Evolutionary conservation across 331 rosid species (phyloP), one percentile per base, ranked within the genome.

Genomic region (Arachis monticola): DNA sequence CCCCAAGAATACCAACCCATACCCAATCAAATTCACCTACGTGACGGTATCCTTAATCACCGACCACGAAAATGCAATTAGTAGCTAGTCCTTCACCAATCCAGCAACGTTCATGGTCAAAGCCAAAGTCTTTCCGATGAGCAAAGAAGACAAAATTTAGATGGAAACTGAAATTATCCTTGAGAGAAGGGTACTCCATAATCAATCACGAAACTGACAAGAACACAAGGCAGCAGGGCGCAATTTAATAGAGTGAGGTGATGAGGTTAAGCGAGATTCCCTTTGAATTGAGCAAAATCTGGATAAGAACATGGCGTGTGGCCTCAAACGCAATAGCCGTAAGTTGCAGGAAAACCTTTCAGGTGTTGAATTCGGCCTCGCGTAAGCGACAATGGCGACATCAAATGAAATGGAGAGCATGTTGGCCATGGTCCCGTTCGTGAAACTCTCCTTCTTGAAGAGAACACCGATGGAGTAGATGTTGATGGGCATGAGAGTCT

Each of bases 91-190:
- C n/a, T n/a, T n/a, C n/a, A n/a, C n/a, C n/a, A n/a, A n/a, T n/a
- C n/a, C n/a, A n/a, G n/a, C n/a, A n/a, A n/a, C n/a, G 67, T 93
- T 93, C 98, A 91, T 91, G 0, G 98, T 93, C 86, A 93, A 70
- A 6, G 98, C 97, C 1, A 96, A 93, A 0, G 98, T 93, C 93
- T 93, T 93, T 0, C 98, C 98, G 2, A 93, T 96, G 2, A 93
- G 77, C 98, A 6, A 93, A 93, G 62, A 89, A 59, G 0, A 78
- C 40, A 1, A 86, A 91, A 86, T 91, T 94, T 35, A 91, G 35
- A 62, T 88, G 95, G 45, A 93, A 90, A 62, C 96, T 93, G 0
- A 97, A 90, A 3, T 62, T 84, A 45, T 88, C 95, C 79, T 89
- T 88, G 84, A 93, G 42, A 4, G 82, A 67, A 5, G 98, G 98